Percentiles rank a stretch among this genome's conserved stretches.
These are phyloP conservation scores for Neurospora pannonica DNA, from an alignment of 495 filamentous ascomycete species.

Conservation along the genomic window DNA sequence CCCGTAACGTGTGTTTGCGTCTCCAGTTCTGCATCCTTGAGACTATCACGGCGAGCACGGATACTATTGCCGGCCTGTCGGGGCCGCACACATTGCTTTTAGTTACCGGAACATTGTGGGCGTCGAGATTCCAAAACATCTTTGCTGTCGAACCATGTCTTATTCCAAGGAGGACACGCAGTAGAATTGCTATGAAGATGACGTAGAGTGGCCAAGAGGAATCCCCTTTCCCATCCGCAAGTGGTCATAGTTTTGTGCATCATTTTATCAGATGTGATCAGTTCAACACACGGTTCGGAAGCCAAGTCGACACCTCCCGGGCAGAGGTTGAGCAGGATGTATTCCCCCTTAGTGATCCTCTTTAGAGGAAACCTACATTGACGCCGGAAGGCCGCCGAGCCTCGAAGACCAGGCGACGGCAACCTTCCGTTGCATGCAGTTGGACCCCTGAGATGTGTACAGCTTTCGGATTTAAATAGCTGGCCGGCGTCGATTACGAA, in stretches of 20 bases:
- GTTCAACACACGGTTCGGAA: not conserved
- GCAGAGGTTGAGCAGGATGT: not conserved
- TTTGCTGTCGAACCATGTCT: not conserved
- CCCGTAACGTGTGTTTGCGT: not conserved
- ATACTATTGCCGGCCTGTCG: not conserved
- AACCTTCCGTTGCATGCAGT: not conserved
- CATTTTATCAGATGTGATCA: not conserved
- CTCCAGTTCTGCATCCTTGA: not conserved
- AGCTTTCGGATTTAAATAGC: not conserved
- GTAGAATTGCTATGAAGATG: not conserved
- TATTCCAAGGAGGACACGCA: not conserved
- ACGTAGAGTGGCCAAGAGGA: not conserved
- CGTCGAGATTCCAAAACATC: not conserved
- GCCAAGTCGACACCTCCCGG: not conserved
- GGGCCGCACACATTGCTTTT: not conserved
- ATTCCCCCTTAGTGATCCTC: not conserved
- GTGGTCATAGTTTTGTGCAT: not conserved
- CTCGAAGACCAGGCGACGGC: not conserved
- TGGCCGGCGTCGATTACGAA: not conserved
- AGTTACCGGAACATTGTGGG: not conserved
- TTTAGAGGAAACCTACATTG: not conserved
- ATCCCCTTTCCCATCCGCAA: not conserved
- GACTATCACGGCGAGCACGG: not conserved
- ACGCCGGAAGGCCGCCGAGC: not conserved
- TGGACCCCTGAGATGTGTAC: not conserved